Base-by-base conservation (phyloP, 2,329 filamentous ascomycete genomes). In the Aspergillus uvarum region DNA sequence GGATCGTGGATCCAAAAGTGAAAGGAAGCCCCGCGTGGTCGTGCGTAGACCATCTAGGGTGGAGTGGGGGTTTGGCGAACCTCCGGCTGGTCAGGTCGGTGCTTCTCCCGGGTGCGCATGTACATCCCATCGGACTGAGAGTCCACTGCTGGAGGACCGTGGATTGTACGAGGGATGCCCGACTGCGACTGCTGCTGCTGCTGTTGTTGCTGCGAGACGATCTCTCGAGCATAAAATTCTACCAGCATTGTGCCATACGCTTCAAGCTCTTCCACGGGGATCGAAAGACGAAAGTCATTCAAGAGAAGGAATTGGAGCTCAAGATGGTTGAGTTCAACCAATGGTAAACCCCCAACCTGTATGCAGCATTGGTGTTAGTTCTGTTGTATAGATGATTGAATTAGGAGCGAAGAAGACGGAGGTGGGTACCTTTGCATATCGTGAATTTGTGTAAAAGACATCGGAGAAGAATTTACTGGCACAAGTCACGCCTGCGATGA, bases 401-500 rank as follows among this genome's bases (percentile, higher is more conserved):
- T 47, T 54, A 24, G n/a, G 12, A 14, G 22, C 32, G 7, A 54
- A 38, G 12, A 12, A 51, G 50, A 35, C 16, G 16, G 12, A 51
- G 49, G 32, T 14, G 79, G 82, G 64, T 83, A 96, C 95, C 90
- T 98, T 99, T 61, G 95, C 95, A 76, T 99, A 99, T 87, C 95
- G 87, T 58, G 95, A 98, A 77, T 99, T 99, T 10, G 95, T 99
- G 75, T 98, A 99, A 71, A 99, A 99, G 47, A 98, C 94, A 78
- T 99, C 87, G 5, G 94, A 98, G 78, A 99, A 99, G 83, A 98
- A 99, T 77, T 99, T 99, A 85, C 94, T 98, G 5, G 95, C 93
- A 77, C 95, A 98, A 3, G 95, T 99, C 49, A 99, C 95, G 38
- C 94, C 95, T 2, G 95, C 92, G 73, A 99, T 99, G 57, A 98